Conservation (phyloP, 352 stramenopile species). For the Phytophthora meadii region DNA sequence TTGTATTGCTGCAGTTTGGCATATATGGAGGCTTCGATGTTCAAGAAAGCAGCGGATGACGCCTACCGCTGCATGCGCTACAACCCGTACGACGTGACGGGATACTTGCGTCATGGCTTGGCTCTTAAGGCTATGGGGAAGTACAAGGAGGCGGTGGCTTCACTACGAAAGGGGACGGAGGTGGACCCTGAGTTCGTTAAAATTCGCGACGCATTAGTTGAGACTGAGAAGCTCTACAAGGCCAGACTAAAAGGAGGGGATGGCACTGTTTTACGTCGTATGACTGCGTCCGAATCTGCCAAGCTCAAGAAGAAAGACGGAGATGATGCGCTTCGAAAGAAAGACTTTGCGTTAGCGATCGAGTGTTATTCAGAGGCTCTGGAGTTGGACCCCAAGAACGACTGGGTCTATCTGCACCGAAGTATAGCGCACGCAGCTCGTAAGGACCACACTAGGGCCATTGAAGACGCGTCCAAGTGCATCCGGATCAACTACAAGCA, state of each 20-base stretch:
- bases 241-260: slow-evolving; percentile 23
- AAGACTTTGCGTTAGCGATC: slow-evolving; percentile 57
- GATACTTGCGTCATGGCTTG: slow-evolving; percentile 93
- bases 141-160: slow-evolving; percentile 74
- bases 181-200: slow-evolving; percentile 79
- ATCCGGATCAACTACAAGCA: slow-evolving; percentile 71
- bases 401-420: slow-evolving; percentile 60
- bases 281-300: slow-evolving; percentile 39
- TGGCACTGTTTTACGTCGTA: slow-evolving; percentile 20
- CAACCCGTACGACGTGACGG: slow-evolving; percentile 93
- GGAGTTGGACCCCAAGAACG: slow-evolving; percentile 56
- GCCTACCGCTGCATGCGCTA: slow-evolving; percentile 91
- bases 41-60: slow-evolving; percentile 90
- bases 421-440: slow-evolving; percentile 55
- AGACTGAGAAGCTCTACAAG: slow-evolving; percentile 53
- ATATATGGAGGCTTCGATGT: slow-evolving; percentile 69
- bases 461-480: slow-evolving; percentile 62
- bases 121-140: slow-evolving; percentile 87
- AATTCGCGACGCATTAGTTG: slow-evolving; percentile 58
- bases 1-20: slow-evolving; percentile 51
- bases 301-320: slow-evolving; percentile 49
- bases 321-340: slow-evolving; percentile 55
- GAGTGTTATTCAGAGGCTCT: slow-evolving; percentile 59
- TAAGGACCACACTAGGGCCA: slow-evolving; percentile 44
- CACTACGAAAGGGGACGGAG: slow-evolving; percentile 71